Evolutionary conservation across 2,329 filamentous ascomycete genomes (phyloP).

Genomic region (Penicillium glabrum): DNA sequence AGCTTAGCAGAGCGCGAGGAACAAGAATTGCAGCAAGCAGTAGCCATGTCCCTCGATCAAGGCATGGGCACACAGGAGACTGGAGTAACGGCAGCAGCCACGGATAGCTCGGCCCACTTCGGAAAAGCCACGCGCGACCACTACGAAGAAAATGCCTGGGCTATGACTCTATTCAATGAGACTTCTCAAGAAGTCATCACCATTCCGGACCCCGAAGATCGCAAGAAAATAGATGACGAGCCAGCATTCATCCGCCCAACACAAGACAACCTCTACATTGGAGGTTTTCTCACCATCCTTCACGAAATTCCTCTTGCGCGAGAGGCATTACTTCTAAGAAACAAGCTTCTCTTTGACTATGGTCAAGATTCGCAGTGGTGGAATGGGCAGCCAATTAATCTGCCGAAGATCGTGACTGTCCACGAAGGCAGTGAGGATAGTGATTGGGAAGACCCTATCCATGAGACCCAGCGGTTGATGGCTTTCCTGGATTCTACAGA

Average conservation of each 20-base stretch:
- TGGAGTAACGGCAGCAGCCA: slow-evolving; percentile 49
- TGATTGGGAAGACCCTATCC: slow-evolving; percentile 49
- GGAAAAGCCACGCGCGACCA: slow-evolving; percentile 55
- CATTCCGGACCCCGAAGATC: slow-evolving; percentile 53
- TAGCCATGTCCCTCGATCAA: slow-evolving; percentile 47
- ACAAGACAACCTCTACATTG: slow-evolving; percentile 54
- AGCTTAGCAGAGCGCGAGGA: slow-evolving; percentile 46
- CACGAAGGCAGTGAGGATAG: slow-evolving; percentile 33
- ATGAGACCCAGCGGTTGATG: slow-evolving; percentile 62
- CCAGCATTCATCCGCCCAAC: slow-evolving; percentile 61
- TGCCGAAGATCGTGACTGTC: slow-evolving; percentile 52
- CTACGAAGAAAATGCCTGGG: slow-evolving; percentile 58
- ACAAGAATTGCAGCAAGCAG: slow-evolving; percentile 46
- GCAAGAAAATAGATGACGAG: slow-evolving; percentile 48
- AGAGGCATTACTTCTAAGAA: slow-evolving; percentile 56
- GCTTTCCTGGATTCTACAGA: slow-evolving; percentile 60
- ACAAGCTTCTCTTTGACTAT: slow-evolving; percentile 50
- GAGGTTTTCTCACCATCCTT: slow-evolving; percentile 61
- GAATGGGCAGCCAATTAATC: slow-evolving; percentile 55
- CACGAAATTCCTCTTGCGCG: slow-evolving; percentile 60
- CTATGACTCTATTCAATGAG: slow-evolving; percentile 51
- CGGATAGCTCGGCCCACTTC: slow-evolving; percentile 44
- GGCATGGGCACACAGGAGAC: slow-evolving; percentile 54
- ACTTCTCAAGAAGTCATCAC: slow-evolving; percentile 54
- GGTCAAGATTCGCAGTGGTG: slow-evolving; percentile 62